Percentiles rank a stretch among this genome's conserved stretches.
Conservation (phyloP, 2,329 filamentous ascomycete species). For the Cordyceps cicadae region DNA sequence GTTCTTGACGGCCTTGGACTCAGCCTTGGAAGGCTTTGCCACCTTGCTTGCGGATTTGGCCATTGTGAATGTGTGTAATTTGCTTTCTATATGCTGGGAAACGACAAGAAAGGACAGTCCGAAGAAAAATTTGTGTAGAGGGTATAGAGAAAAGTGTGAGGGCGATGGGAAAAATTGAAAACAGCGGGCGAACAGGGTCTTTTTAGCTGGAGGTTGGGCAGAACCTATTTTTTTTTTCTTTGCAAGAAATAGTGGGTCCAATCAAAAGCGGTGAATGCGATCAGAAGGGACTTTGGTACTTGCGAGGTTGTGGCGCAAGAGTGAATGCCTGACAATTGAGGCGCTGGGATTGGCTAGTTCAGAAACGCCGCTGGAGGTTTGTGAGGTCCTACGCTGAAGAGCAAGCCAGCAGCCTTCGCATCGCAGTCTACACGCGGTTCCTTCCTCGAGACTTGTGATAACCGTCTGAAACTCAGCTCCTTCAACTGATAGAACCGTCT, state of each 20-base stretch:
- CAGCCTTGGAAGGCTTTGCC: slow-evolving; percentile 45
- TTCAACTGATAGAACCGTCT: not conserved
- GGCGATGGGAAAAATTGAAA: slow-evolving; percentile 15
- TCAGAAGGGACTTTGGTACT: slow-evolving; percentile 12
- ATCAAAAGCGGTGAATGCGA: slow-evolving; percentile 27
- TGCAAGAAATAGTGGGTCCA: slow-evolving; percentile 26
- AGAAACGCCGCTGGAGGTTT: slow-evolving; percentile 10
- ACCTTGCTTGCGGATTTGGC: slow-evolving; percentile 56
- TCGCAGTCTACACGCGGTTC: not conserved
- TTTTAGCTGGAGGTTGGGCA: slow-evolving; percentile 21
- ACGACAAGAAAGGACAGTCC: slow-evolving; percentile 11
- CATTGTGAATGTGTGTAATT: slow-evolving; percentile 39
- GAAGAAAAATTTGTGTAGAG: slow-evolving; percentile 15
- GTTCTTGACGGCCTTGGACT: slow-evolving; percentile 52
- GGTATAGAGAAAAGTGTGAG: slow-evolving; percentile 9
- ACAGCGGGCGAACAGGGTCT: slow-evolving; percentile 13
- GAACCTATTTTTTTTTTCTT: slow-evolving; percentile 24
- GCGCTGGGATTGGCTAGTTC: not conserved
- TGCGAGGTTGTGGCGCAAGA: not conserved
- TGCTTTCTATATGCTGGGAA: slow-evolving; percentile 13
- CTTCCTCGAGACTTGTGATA: not conserved
- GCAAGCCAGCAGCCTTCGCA: not conserved
- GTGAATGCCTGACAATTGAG: slow-evolving; percentile 19
- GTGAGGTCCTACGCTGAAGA: slow-evolving; percentile 6
- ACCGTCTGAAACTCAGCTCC: not conserved